Evolutionary conservation across 495 filamentous ascomycete species (phyloP).

Genomic region (Xylaria sp.): DNA sequence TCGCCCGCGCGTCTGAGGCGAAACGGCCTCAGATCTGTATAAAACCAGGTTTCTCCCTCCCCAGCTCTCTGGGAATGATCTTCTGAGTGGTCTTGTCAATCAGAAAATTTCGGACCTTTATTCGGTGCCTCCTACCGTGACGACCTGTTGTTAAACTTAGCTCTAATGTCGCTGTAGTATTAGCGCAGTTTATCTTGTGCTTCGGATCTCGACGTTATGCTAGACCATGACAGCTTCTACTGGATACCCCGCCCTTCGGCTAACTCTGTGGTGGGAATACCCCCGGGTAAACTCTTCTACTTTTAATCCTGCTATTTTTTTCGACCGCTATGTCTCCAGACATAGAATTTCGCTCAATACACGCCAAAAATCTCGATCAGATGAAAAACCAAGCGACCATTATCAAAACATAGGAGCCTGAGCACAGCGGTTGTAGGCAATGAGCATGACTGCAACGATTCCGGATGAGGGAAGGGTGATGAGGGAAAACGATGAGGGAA

Average conservation of each 20-base stretch:
- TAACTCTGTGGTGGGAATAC: slow-evolving; percentile 33
- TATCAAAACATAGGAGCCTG: not conserved
- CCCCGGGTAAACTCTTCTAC: slow-evolving; percentile 16
- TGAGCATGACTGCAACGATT: not conserved
- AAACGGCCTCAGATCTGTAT: slow-evolving; percentile 33
- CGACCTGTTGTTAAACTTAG: slow-evolving; percentile 18
- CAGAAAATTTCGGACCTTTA: slow-evolving; percentile 21
- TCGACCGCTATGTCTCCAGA: slow-evolving; percentile 8
- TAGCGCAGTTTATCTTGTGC: slow-evolving; percentile 15
- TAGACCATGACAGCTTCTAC: slow-evolving; percentile 29
- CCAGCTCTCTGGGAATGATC: not conserved
- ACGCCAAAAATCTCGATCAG: slow-evolving; percentile 4
- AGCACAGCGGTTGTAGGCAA: slow-evolving; percentile 10
- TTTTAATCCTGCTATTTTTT: slow-evolving; percentile 15
- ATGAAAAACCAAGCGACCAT: slow-evolving; percentile 9
- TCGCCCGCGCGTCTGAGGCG: slow-evolving; percentile 45
- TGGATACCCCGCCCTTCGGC: slow-evolving; percentile 27
- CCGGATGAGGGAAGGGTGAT: slow-evolving; percentile 12
- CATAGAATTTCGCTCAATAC: slow-evolving; percentile 27
- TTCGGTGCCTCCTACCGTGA: slow-evolving; percentile 18
- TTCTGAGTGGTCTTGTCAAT: slow-evolving; percentile 20
- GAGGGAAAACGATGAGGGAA: slow-evolving; percentile 5
- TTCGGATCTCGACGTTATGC: slow-evolving; percentile 18
- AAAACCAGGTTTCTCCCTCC: slow-evolving; percentile 36
- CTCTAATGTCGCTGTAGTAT: slow-evolving; percentile 9